Base-by-base conservation (phyloP, 2,329 filamentous ascomycete genomes). In the Aspergillus floridensis region DNA sequence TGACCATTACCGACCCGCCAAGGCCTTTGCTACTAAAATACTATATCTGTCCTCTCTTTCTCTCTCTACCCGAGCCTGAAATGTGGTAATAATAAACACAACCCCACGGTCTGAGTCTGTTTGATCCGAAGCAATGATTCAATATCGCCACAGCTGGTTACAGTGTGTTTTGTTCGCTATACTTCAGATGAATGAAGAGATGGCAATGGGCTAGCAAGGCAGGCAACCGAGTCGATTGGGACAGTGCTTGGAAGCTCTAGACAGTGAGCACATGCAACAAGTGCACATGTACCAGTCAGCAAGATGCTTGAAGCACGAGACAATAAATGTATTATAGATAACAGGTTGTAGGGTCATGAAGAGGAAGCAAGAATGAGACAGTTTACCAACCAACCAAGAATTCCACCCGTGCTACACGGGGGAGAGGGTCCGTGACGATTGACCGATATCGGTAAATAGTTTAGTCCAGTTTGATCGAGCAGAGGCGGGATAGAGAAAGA, bases 1-100 rank as follows among this genome's bases (percentile, higher is more conserved):
- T 78, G 60, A 49, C 65, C 59, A 56, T 29, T 54, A 32, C 14
- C 29, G 32, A 44, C 38, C 50, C 49, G 41, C 50, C 53, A 31
- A 31, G 24, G 19, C 35, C 41, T 53, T 32, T 63, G 49, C 26
- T 26, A 47, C 57, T 59, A 44, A 44, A 44, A 44, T 44, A 49
- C 49, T 53, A 49, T 49, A 47, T 57, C 49, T 35, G 29, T 56
- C 44, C 41, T 35, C 26, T 29, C 41, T 49, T 35, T 21, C 53
- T 31, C 41, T 35, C 7, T 29, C 41, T 49, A 52, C 38, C 44
- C n/a, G 29, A 19, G 22, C 16, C 14, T 44, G 14, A 16, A 19
- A 44, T 44, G 38, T 44, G 38, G 16, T n/a, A 44, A 19, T 44
- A 16, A 44, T n/a, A 3, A 16, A 44, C 26, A 44, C 14, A 3